phyloP scores from a whole-genome alignment of 805 yeast species.

The Kodamaea laetipori region DNA sequence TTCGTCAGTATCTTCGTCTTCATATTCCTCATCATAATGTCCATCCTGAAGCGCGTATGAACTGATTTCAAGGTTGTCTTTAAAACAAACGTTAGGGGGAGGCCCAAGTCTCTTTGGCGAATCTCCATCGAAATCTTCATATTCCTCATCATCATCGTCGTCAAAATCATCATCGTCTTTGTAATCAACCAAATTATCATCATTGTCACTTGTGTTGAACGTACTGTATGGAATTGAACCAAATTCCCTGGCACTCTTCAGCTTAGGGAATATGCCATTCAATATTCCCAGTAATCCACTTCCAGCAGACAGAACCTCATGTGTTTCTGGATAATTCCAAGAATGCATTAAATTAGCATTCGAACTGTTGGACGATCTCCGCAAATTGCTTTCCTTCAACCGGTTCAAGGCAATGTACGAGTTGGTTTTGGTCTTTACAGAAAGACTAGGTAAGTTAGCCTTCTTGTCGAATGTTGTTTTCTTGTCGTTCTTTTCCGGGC shows the following conservation, averaged over 20 bases:
- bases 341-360: neutral
- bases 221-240: slow-evolving; percentile 3
- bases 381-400: slow-evolving; percentile 32
- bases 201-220: slow-evolving; percentile 15
- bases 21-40: slow-evolving; percentile 7
- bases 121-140: slow-evolving; percentile 8
- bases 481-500: slow-evolving; percentile 5
- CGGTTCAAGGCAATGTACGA: slow-evolving; percentile 43
- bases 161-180: slow-evolving; percentile 4
- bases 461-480: slow-evolving; percentile 20
- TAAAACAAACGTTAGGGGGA: slow-evolving; percentile 1
- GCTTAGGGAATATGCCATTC: neutral
- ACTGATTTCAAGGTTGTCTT: neutral
- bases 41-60: slow-evolving; percentile 3
- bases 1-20: slow-evolving; percentile 13
- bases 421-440: slow-evolving; percentile 29
- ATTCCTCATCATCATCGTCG: slow-evolving; percentile 8
- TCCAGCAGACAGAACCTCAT: neutral
- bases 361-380: slow-evolving; percentile 18
- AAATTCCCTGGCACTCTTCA: slow-evolving; percentile 1
- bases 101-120: slow-evolving; percentile 1
- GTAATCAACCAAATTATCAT: slow-evolving; percentile 15
- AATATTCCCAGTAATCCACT: neutral
- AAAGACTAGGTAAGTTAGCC: slow-evolving; percentile 37
- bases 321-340: slow-evolving; percentile 4